Percentiles rank a stretch among this genome's conserved stretches.
These are phyloP conservation scores for Suillus subaureus DNA, from an alignment of 768 basidiomycete species.

Conservation along the genomic window DNA sequence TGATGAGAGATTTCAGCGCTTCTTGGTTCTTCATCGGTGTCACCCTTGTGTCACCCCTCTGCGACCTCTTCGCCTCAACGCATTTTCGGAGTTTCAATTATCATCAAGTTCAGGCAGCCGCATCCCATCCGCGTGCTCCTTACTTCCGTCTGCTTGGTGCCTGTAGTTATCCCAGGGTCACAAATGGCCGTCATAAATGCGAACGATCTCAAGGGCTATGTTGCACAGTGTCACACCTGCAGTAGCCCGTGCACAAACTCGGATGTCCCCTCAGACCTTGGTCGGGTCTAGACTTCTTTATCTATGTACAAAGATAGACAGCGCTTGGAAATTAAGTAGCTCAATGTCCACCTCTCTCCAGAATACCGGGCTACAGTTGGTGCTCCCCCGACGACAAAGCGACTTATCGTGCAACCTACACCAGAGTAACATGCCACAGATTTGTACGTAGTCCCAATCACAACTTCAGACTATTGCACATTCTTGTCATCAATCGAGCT, in stretches of 20 bases:
- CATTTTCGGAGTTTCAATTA: constrained; percentile 16
- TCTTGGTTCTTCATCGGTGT: not conserved
- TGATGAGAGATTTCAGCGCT: constrained; percentile 14
- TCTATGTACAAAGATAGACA: not conserved
- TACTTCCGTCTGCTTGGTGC: not conserved
- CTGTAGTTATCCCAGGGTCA: constrained; percentile 3
- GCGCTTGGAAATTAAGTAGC: not conserved
- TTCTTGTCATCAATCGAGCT: not conserved
- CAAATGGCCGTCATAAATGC: constrained; percentile 1
- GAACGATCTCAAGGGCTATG: not conserved
- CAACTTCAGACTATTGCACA: not conserved
- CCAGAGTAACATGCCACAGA: not conserved
- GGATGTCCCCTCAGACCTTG: not conserved
- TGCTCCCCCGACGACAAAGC: not conserved
- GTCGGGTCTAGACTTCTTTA: not conserved
- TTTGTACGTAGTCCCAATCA: not conserved
- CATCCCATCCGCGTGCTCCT: constrained; percentile 3
- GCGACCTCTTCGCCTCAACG: constrained; percentile 4
- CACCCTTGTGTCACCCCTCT: not conserved
- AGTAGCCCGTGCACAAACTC: not conserved
- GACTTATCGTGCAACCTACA: not conserved
- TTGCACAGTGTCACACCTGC: not conserved
- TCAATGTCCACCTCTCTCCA: not conserved
- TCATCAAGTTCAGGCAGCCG: constrained; percentile 7
- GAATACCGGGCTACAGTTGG: not conserved